Evolutionary conservation across 1,139 yeast species (phyloP), one percentile per base, ranked within the genome.

Genomic region (Saccharomyces pastorianus): DNA sequence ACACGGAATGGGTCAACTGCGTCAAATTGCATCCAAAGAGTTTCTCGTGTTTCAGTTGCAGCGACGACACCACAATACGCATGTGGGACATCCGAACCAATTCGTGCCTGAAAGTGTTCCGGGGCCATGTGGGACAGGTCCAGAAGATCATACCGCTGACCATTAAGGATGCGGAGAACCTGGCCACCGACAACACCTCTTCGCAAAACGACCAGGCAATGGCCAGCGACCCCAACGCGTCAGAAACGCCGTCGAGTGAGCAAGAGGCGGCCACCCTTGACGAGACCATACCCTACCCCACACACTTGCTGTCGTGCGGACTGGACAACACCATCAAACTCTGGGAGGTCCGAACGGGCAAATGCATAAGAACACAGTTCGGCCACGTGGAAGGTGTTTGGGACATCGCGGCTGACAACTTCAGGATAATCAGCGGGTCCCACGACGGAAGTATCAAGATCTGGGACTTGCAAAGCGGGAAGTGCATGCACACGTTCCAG

Each of bases 321-420:
- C 75, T 93, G 54, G 99, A 93, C 70, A 91, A 90, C 69, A 91
- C 98, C 13, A 89, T 93, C 67, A 90, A 91, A 69, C 72, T 93
- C 50, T 93, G 98, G 98, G 95, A 90, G 63, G 85, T 90, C 38
- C 76, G 77, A 58, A 81, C 95, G 0, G 97, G 97, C 4, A 82
- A 82, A 68, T 91, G 98, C 66, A 82, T 89, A 20, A 78, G 97
- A 55, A 91, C 99, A 0, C 91, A 93, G 68, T 91, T 91, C 72
- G 99, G 99, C 5, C 99, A 93, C 66, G 89, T 91, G 53, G 98
- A 93, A 71, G 98, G 98, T 20, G 96, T 93, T 20, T 91, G 98
- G 97, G 88, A 93, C 46, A 86, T 93, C 57, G 89, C 93, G 17
- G 95, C 97, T 0, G 98, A 93, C 73, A 90, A 93, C 47, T 93